A percentile compares a stretch with the other conserved stretches of the same genome.
phyloP scores from a whole-genome alignment of 2,329 filamentous ascomycete species.

The Botrytis elliptica region DNA sequence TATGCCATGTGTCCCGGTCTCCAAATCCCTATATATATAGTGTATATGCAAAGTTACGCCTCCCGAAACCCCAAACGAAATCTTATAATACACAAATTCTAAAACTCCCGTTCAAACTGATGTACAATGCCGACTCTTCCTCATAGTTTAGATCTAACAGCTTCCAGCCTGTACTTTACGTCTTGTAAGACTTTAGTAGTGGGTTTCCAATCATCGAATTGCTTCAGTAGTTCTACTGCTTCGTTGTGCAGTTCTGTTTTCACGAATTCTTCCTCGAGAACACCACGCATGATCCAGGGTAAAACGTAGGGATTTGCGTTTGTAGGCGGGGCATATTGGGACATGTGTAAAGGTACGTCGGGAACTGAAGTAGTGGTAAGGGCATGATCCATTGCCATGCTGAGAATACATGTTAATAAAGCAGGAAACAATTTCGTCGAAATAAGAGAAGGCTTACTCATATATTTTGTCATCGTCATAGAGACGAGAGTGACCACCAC shows the following conservation, averaged over 20 bases:
- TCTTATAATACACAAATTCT: constrained; percentile 16
- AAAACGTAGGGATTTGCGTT: constrained; percentile 81
- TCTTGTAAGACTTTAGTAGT: constrained; percentile 88
- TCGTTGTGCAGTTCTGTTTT: constrained; percentile 76
- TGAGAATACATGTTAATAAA: constrained; percentile 32
- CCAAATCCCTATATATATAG: constrained; percentile 5
- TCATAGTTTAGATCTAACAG: constrained; percentile 76
- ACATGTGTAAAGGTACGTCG: constrained; percentile 49
- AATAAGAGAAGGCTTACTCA: constrained; percentile 49
- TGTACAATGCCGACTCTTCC: not conserved
- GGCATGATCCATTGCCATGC: constrained; percentile 68
- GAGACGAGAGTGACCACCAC: constrained; percentile 88
- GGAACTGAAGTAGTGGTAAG: constrained; percentile 66
- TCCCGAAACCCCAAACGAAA: not conserved
- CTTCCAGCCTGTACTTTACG: constrained; percentile 91
- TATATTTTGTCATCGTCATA: constrained; percentile 91
- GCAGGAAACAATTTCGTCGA: not conserved
- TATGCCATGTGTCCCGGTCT: constrained; percentile 6
- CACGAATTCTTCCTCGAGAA: constrained; percentile 89
- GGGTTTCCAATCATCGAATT: constrained; percentile 95
- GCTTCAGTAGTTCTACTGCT: constrained; percentile 72
- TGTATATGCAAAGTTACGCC: constrained; percentile 15
- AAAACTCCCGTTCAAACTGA: not conserved
- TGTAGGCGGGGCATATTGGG: constrained; percentile 49
- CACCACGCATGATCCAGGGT: constrained; percentile 91